Evolutionary conservation across 2,329 filamentous ascomycete genomes (phyloP).

Genomic region (Penicillium aurantiogriseum): DNA sequence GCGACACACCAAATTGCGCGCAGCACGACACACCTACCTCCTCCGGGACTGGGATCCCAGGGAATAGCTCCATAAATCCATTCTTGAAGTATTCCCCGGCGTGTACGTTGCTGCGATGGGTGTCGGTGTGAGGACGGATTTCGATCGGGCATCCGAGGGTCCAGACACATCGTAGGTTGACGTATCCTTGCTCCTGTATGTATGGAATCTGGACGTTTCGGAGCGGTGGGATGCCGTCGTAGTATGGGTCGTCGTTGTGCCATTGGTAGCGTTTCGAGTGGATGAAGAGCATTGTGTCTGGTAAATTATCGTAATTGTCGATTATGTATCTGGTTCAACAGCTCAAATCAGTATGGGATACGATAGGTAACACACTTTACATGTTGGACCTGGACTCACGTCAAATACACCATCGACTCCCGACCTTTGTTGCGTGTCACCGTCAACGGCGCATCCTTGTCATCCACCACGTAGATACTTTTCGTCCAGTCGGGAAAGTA

Average conservation of each 20-base stretch:
- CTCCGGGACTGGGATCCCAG: conserved; percentile 40
- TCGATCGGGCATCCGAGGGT: conserved; percentile 52
- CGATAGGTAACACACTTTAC: not conserved
- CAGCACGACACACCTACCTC: conserved; percentile 54
- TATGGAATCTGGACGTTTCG: conserved; percentile 50
- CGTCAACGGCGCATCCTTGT: conserved; percentile 48
- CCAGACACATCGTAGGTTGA: conserved; percentile 56
- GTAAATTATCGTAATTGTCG: conserved; percentile 43
- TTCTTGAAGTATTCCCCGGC: conserved; percentile 51
- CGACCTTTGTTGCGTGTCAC: conserved; percentile 48
- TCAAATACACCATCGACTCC: conserved; percentile 47
- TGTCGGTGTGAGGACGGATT: conserved; percentile 48
- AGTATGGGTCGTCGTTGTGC: conserved; percentile 55
- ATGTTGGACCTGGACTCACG: conserved; percentile 30
- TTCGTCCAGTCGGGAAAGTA: conserved; percentile 50
- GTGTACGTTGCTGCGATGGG: conserved; percentile 46
- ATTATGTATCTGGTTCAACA: conserved; percentile 40
- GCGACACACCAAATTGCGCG: conserved; percentile 55
- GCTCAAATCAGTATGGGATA: conserved; percentile 10
- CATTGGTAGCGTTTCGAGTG: conserved; percentile 44
- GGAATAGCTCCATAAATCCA: conserved; percentile 53
- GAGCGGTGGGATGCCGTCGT: conserved; percentile 51
- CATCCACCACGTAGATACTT: conserved; percentile 57
- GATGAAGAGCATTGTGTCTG: conserved; percentile 43
- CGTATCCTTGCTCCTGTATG: conserved; percentile 52